A percentile compares a stretch with the other conserved stretches of the same genome.
phyloP scores from a whole-genome alignment of 2,329 filamentous ascomycete species.

The Trichoderma gracile region DNA sequence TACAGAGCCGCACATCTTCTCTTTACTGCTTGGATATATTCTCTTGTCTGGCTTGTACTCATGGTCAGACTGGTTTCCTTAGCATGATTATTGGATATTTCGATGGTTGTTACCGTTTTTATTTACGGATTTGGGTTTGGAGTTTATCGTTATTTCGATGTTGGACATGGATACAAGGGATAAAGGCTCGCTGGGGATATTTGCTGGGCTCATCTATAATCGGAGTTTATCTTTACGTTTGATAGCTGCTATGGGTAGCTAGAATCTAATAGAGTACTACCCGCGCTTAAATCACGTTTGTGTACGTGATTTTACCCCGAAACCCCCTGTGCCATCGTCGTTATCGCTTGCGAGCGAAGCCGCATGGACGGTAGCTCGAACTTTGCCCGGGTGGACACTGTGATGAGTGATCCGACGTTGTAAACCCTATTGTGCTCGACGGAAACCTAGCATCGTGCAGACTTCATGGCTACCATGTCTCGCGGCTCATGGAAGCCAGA shows the following conservation, averaged over 20 bases:
- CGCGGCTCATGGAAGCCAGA: too few relatives aligned
- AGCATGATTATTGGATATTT: background rate
- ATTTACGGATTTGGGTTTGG: background rate
- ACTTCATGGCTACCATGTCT: too few relatives aligned
- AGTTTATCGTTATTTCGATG: background rate
- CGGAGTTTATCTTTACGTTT: background rate
- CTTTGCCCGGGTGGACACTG: too few relatives aligned
- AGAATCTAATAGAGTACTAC: too few relatives aligned
- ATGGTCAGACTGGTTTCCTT: background rate
- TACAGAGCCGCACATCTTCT: background rate
- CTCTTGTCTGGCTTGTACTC: background rate
- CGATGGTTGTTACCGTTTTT: background rate
- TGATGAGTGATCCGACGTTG: too few relatives aligned
- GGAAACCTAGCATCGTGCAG: too few relatives aligned
- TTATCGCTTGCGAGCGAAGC: too few relatives aligned
- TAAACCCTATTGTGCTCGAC: too few relatives aligned
- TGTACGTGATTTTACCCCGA: background rate
- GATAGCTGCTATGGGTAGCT: too few relatives aligned
- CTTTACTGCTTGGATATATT: background rate
- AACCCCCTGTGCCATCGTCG: background rate
- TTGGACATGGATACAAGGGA: background rate
- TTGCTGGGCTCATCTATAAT: background rate
- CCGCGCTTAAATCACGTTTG: too few relatives aligned
- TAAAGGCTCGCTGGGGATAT: background rate
- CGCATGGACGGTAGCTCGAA: too few relatives aligned